A percentile compares a stretch with the other conserved stretches of the same genome.
Evolutionary conservation across 2,329 filamentous ascomycete genomes (phyloP).

Genomic region (Verruconis gallopava): DNA sequence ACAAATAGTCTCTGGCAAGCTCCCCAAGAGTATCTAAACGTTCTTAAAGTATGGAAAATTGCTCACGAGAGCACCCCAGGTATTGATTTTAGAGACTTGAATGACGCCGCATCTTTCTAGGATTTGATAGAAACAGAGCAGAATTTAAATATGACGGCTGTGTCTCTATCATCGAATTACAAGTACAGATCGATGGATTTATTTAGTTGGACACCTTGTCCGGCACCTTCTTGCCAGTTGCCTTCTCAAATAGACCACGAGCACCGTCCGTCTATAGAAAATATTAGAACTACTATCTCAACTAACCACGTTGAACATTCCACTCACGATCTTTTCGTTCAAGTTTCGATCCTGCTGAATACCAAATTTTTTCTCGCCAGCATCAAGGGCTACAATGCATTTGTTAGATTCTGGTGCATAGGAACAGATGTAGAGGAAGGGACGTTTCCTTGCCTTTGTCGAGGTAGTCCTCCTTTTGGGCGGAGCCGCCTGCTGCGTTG

Average conservation of each 20-base stretch:
- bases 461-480: slow-evolving; percentile 11
- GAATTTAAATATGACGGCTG: too few species aligned
- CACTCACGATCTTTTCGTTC: slow-evolving; percentile 11
- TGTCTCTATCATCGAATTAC: too few species aligned
- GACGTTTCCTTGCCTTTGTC: slow-evolving; percentile 9
- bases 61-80: too few species aligned
- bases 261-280: slow-evolving; percentile 9
- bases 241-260: slow-evolving; percentile 10
- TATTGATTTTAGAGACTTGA: too few species aligned
- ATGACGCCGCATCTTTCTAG: too few species aligned
- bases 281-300: too few species aligned
- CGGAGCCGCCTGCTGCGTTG: slow-evolving; percentile 2
- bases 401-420: neutral
- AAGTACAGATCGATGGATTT: too few species aligned
- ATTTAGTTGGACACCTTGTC: slow-evolving; percentile 11
- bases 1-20: too few species aligned
- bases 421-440: neutral
- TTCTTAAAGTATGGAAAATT: too few species aligned
- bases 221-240: slow-evolving; percentile 10
- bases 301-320: too few species aligned
- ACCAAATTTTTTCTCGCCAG: slow-evolving; percentile 10
- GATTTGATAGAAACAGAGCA: too few species aligned
- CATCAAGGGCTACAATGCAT: slow-evolving; percentile 3
- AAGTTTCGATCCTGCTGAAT: slow-evolving; percentile 1
- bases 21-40: too few species aligned